Evolutionary conservation across 2,329 filamentous ascomycete genomes (phyloP).

Genomic region (Fusarium zealandicum): DNA sequence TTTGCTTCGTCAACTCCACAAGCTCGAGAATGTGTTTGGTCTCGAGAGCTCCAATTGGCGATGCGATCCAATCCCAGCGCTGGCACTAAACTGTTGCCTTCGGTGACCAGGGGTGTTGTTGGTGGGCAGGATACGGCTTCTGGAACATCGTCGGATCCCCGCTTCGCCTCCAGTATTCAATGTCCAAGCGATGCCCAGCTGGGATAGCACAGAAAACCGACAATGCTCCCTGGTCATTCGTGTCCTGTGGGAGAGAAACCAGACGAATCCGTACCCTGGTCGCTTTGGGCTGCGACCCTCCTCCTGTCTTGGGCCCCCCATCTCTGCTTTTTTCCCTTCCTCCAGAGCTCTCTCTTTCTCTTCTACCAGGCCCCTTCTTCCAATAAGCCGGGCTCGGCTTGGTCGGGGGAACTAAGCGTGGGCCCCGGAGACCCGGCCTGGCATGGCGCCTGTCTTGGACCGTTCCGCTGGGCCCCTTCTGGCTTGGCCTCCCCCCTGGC

Average conservation of each 20-base stretch:
- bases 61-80: slow-evolving; percentile 7
- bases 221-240: slow-evolving; percentile 29
- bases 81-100: slow-evolving; percentile 1
- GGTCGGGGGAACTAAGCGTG: slow-evolving; percentile 35
- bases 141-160: slow-evolving; percentile 32
- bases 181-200: too few relatives aligned
- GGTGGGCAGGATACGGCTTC: slow-evolving; percentile 23
- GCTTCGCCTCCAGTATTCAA: too few relatives aligned
- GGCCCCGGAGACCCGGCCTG: slow-evolving; percentile 18
- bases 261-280: slow-evolving; percentile 16
- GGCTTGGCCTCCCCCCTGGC: slow-evolving; percentile 17
- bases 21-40: neutral
- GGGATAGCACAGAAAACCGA: slow-evolving; percentile 13
- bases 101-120: slow-evolving; percentile 14
- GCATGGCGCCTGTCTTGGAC: slow-evolving; percentile 39
- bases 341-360: slow-evolving; percentile 10
- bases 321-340: neutral
- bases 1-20: neutral
- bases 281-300: slow-evolving; percentile 3
- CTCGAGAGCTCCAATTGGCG: neutral
- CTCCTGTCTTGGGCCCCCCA: slow-evolving; percentile 6
- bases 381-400: slow-evolving; percentile 31
- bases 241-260: neutral
- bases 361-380: slow-evolving; percentile 26
- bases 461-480: slow-evolving; percentile 38